Percentiles rank a stretch among this genome's conserved stretches.
These are phyloP conservation scores for Suillus brevipes DNA, from an alignment of 768 basidiomycete species.

Conservation along the genomic window DNA sequence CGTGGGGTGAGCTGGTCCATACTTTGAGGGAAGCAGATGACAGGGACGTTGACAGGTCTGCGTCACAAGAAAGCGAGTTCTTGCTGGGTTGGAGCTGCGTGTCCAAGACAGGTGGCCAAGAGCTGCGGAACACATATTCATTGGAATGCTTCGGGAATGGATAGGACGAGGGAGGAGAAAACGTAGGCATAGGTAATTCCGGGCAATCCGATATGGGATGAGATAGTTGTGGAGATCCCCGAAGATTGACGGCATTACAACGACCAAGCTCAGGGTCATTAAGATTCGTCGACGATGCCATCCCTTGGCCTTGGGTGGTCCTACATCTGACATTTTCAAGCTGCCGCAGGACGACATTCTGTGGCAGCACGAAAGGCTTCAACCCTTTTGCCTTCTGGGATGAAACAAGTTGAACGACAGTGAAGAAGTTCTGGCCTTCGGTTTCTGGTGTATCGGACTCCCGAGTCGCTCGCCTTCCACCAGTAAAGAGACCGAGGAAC, in stretches of 20 bases:
- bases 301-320: background rate
- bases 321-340: background rate
- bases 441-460: slow-evolving; percentile 7
- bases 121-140: background rate
- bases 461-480: slow-evolving; percentile 10
- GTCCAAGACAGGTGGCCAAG: background rate
- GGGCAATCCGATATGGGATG: background rate
- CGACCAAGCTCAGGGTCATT: slow-evolving; percentile 3
- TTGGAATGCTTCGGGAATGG: background rate
- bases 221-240: background rate
- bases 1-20: background rate
- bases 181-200: background rate
- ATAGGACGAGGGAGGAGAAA: background rate
- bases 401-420: background rate
- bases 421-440: background rate
- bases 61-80: background rate
- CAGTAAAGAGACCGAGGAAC: slow-evolving; percentile 22
- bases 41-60: background rate
- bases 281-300: background rate
- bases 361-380: background rate
- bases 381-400: background rate
- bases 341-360: background rate
- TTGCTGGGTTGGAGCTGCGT: background rate
- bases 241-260: background rate
- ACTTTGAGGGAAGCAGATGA: slow-evolving; percentile 3